Evolutionary conservation across 2,329 filamentous ascomycete genomes (phyloP).

Genomic region (Arthrobotrys sphaeroides): DNA sequence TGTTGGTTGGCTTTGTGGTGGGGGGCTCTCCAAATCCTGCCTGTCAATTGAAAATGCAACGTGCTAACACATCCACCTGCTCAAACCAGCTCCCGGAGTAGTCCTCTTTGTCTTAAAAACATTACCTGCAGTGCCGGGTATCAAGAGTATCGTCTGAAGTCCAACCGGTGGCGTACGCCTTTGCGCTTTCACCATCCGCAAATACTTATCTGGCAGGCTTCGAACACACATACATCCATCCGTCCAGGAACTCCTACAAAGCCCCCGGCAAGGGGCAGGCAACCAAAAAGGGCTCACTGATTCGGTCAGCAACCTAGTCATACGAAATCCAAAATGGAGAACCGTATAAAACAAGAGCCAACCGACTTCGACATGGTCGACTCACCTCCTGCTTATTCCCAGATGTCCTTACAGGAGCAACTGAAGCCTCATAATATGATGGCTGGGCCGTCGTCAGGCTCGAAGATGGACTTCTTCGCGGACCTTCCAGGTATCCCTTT

Average conservation of each 20-base stretch:
- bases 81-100: neutral
- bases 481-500: constrained; percentile 19
- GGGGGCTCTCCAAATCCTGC: constrained; percentile 20
- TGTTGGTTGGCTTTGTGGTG: constrained; percentile 29
- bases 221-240: neutral
- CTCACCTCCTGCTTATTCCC: constrained; percentile 9
- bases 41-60: constrained; percentile 42
- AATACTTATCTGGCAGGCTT: neutral
- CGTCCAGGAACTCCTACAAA: neutral
- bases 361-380: constrained; percentile 1
- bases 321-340: constrained; percentile 3
- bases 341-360: constrained; percentile 27
- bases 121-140: neutral
- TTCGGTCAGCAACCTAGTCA: neutral
- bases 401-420: neutral
- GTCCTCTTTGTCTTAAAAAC: neutral
- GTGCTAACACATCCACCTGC: constrained; percentile 28
- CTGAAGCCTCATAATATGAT: neutral
- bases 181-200: neutral
- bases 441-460: neutral
- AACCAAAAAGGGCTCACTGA: neutral
- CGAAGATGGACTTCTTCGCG: constrained; percentile 23
- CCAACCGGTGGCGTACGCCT: neutral
- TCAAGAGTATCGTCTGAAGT: neutral
- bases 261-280: constrained; percentile 5